Base-by-base conservation (phyloP, 495 filamentous ascomycete species). In the Talaromyces borbonicus region DNA sequence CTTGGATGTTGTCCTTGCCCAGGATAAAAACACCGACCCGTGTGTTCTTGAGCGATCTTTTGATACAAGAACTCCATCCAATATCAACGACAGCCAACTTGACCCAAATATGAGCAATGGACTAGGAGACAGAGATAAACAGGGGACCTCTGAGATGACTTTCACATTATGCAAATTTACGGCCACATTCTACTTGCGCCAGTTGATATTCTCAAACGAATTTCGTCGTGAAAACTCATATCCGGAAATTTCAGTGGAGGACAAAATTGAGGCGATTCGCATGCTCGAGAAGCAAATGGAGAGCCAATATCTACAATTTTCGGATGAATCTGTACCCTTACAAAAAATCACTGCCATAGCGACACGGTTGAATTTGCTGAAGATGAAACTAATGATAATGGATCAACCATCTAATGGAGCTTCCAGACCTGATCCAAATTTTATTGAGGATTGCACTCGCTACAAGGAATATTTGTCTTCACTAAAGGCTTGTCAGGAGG, bases 71-170 rank as follows among this genome's bases (percentile, higher is more conserved):
- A 53, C 76, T 8, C 81, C 82, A 0, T 61, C 73, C 3, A 90
- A 87, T 53, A 68, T 90, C 46, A 77, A 84, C 60, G 87, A 93
- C 47, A 48, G 51, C 14, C 81, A 84, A 50, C 69, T 93, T 11
- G 63, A 66, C 39, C 78, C 78, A 2, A 63, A 77, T 0, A 79
- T 74, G 66, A 74, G 60, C 1, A 61, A 73, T 7, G 57, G 73
- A 11, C 79, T 83, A 0, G 48, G 62, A 27, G 58, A 71, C 12
- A 63, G 75, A 5, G 47, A 49, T 1, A 79, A 73, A 5, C n/a
- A n/a, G n/a, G n/a, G n/a, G n/a, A 69, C 68, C 6, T 87, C 83
- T n/a, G 85, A 89, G 40, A 87, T 88, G 80, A 74, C 79, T 2
- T 87, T 89, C 54, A 77, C 71, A 38, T 61, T 90, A 7, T 75